A percentile compares a stretch with the other conserved stretches of the same genome.
Evolutionary conservation across 495 filamentous ascomycete genomes (phyloP).

Genomic region (Penicillium turbatum): DNA sequence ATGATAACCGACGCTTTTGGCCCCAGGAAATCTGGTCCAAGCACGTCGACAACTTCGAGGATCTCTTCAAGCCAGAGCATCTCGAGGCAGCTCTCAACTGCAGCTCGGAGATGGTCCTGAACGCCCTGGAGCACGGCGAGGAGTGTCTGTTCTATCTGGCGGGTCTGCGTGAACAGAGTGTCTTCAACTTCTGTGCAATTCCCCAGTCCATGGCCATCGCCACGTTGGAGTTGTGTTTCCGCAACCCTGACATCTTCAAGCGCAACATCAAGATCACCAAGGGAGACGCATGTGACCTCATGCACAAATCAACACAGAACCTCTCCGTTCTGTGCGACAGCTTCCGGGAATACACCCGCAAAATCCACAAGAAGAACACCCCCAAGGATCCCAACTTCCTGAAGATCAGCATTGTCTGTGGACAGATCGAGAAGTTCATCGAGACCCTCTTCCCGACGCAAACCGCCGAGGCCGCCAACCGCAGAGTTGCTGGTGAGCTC

Average conservation of each 20-base stretch:
- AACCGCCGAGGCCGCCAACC: constrained; percentile 45
- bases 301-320: constrained; percentile 90
- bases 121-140: constrained; percentile 79
- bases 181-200: constrained; percentile 99
- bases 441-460: constrained; percentile 87
- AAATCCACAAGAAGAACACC: constrained; percentile 91
- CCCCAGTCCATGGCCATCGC: constrained; percentile 99
- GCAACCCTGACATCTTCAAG: constrained; percentile 83
- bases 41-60: constrained; percentile 82
- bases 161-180: constrained; percentile 89
- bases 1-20: constrained; percentile 87
- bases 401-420: constrained; percentile 86
- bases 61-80: constrained; percentile 80
- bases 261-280: constrained; percentile 94
- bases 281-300: constrained; percentile 84
- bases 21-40: constrained; percentile 95
- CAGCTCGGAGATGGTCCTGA: constrained; percentile 91
- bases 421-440: constrained; percentile 97
- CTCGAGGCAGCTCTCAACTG: constrained; percentile 77
- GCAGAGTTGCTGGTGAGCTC: constrained; percentile 35
- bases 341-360: constrained; percentile 70
- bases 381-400: constrained; percentile 91
- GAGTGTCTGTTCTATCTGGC: constrained; percentile 98
- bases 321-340: constrained; percentile 70
- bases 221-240: constrained; percentile 84